Base-by-base conservation (phyloP, 305 asterid genomes). In the Vinca major region DNA sequence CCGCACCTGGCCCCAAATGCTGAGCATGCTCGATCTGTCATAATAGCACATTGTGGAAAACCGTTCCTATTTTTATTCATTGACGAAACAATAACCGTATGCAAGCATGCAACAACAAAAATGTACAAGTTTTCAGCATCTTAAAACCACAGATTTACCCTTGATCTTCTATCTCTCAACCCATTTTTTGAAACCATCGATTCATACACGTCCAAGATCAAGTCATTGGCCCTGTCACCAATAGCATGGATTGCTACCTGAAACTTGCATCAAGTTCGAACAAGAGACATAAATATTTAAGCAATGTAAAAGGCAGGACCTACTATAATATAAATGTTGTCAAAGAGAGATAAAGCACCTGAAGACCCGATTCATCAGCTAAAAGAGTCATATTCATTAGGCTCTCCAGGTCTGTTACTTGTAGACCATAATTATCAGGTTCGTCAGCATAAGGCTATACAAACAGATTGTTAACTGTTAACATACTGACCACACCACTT, bases 21-120 rank as follows among this genome's bases (percentile, higher is more conserved):
- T 90, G 99, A 71, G 95, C 99, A 84, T 93, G 99, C 83, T 93
- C 99, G 76, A 90, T 89, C 99, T 93, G 92, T 74, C 70, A 80
- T 75, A 60, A 33, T 57, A 0, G 11, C 21, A 12, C 45, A 16
- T 60, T n/a, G 20, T 36, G 36, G 64, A 60, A 60, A 36, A 36
- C 11, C 36, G 7, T 14, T 13, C 21, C 11, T 33, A 51, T 52
- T 67, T 36, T 17, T 33, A 41, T 51, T 16, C 9, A 10, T 19
- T 2, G 36, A 36, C 44, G 9, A 10, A 66, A 36, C 26, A 70
- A 71, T 54, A 62, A 60, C 12, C 36, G 12, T 6, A 37, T 14
- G 45, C 36, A 10, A 4, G 45, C 44, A 63, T 45, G 62, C 50
- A 55, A 57, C 69, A 33, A 49, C 69, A 52, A 78, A 60, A 70